These are phyloP conservation scores for Paracoccidioides lutzii DNA, from an alignment of 2,329 filamentous ascomycete species.

Conservation along the genomic window DNA sequence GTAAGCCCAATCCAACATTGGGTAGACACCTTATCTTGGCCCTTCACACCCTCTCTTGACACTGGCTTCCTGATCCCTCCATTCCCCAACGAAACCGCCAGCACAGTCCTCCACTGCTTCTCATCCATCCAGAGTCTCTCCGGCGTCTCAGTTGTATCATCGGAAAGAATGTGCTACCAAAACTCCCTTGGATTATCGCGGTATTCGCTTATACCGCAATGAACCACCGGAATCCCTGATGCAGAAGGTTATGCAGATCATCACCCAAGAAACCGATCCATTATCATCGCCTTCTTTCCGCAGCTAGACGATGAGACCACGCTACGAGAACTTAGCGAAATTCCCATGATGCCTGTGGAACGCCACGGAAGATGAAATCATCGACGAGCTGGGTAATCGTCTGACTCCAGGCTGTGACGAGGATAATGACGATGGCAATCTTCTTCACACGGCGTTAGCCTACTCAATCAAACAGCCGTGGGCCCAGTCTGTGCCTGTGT, in stretches of 20 bases:
- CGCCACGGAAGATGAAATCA: neutral
- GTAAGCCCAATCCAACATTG: conserved; percentile 2
- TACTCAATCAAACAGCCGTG: conserved; percentile 1
- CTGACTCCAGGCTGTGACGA: neutral
- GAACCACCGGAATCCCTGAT: neutral
- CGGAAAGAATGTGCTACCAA: neutral
- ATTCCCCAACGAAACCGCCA: conserved; percentile 1
- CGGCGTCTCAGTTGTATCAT: neutral
- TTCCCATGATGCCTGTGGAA: conserved; percentile 1
- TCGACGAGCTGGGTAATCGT: neutral
- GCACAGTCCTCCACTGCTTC: neutral
- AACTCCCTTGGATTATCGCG: neutral
- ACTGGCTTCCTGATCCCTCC: neutral
- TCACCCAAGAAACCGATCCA: neutral
- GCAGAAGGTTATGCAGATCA: neutral
- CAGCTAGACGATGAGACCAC: neutral
- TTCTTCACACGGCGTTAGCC: neutral
- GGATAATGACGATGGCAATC: neutral
- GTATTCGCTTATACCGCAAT: neutral
- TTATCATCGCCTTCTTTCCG: neutral
- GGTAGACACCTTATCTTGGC: conserved; percentile 3
- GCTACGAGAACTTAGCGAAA: neutral
- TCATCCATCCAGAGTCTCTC: conserved; percentile 2
- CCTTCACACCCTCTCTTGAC: neutral
- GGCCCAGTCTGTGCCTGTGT: neutral